These are phyloP conservation scores for Vaucheria bursata DNA, from an alignment of 352 stramenopile genomes.

Conservation along the genomic window DNA sequence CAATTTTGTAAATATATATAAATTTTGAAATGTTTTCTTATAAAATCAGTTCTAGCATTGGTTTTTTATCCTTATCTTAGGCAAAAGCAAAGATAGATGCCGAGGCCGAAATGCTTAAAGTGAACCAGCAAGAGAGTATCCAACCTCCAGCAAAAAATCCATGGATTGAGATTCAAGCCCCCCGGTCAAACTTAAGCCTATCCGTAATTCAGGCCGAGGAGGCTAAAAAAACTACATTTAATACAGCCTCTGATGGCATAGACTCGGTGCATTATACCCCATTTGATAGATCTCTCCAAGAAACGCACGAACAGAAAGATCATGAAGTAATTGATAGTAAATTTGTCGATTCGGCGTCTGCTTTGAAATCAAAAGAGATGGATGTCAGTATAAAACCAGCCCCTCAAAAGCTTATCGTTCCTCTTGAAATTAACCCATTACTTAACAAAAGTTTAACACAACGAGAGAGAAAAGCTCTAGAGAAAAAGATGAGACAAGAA, in stretches of 20 bases:
- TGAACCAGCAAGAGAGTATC: too few relatives aligned
- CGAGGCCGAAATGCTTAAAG: too few relatives aligned
- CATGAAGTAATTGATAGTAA: too few relatives aligned
- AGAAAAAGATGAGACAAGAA: background rate
- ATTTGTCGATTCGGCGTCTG: background rate
- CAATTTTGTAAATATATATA: too few relatives aligned
- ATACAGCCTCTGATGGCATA: too few relatives aligned
- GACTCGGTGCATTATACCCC: too few relatives aligned
- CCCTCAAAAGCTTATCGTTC: background rate
- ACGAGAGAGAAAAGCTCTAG: background rate
- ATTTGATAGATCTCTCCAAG: too few relatives aligned
- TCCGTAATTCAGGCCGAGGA: conserved; percentile 28
- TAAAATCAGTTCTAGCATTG: too few relatives aligned
- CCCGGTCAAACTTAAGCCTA: background rate
- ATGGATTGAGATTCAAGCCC: background rate
- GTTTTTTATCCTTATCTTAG: too few relatives aligned
- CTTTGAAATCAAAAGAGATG: background rate
- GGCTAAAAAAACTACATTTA: conserved; percentile 1
- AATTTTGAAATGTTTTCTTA: too few relatives aligned
- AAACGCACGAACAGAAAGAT: too few relatives aligned
- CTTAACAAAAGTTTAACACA: background rate
- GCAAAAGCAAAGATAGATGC: too few relatives aligned
- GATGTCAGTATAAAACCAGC: background rate
- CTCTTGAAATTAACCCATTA: background rate
- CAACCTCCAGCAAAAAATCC: background rate